A percentile compares a stretch with the other conserved stretches of the same genome.
Evolutionary conservation across 2,329 filamentous ascomycete species (phyloP).

Genomic region (Claviceps monticola): DNA sequence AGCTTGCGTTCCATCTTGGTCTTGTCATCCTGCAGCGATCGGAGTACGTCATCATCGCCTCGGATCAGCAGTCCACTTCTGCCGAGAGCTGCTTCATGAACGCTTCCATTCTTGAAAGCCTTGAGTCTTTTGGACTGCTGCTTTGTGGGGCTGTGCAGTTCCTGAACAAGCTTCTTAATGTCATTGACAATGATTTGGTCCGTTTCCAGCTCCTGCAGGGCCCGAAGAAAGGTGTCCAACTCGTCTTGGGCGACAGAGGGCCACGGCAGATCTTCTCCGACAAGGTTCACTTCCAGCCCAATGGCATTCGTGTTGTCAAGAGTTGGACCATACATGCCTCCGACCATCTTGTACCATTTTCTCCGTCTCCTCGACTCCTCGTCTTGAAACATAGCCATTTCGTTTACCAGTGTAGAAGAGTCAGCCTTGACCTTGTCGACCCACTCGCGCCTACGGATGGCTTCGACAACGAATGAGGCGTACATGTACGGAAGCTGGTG

Average conservation of each 20-base stretch:
- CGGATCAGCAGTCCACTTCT: slow-evolving; percentile 72
- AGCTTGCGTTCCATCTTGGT: slow-evolving; percentile 57
- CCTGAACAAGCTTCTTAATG: slow-evolving; percentile 60
- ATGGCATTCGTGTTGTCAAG: slow-evolving; percentile 58
- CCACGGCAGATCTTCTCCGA: slow-evolving; percentile 68
- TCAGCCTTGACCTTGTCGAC: slow-evolving; percentile 79
- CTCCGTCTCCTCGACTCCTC: slow-evolving; percentile 80
- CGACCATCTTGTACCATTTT: slow-evolving; percentile 81
- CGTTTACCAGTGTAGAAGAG: slow-evolving; percentile 76
- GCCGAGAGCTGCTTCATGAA: slow-evolving; percentile 82
- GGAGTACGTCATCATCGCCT: slow-evolving; percentile 72
- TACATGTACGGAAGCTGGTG: slow-evolving; percentile 81
- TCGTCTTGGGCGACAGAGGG: slow-evolving; percentile 64
- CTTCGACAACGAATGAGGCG: slow-evolving; percentile 75
- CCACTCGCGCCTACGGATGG: slow-evolving; percentile 80
- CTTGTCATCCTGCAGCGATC: slow-evolving; percentile 73
- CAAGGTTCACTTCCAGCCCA: slow-evolving; percentile 72
- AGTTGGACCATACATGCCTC: slow-evolving; percentile 55
- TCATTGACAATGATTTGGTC: slow-evolving; percentile 56
- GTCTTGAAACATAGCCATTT: slow-evolving; percentile 83
- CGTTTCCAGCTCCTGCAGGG: slow-evolving; percentile 49
- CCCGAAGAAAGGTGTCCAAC: slow-evolving; percentile 57
- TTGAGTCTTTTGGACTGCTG: slow-evolving; percentile 79
- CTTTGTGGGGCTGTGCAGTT: slow-evolving; percentile 68
- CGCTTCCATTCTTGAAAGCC: slow-evolving; percentile 91